Evolutionary conservation across 305 asterid species (phyloP).

Genomic region (Solanum aculeatissimum): DNA sequence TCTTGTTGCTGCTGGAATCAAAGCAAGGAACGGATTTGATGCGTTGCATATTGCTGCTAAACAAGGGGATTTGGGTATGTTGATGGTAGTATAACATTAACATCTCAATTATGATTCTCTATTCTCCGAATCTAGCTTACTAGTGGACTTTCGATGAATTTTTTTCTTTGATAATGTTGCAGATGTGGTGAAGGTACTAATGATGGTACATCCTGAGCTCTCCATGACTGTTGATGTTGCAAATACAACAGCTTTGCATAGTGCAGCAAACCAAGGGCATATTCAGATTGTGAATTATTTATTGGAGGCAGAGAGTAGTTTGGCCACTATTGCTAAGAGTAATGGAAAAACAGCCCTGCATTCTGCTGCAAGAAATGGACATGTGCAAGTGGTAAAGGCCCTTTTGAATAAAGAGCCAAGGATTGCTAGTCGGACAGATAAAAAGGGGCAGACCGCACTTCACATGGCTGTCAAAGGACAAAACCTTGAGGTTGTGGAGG

Average conservation of each 20-base stretch:
- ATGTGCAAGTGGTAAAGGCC: conserved; percentile 32
- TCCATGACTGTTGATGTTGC: conserved; percentile 75
- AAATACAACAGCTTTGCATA: conserved; percentile 79
- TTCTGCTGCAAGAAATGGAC: conserved; percentile 51
- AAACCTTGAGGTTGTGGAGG: conserved; percentile 42
- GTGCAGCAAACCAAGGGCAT: conserved; percentile 80
- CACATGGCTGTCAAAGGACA: conserved; percentile 61
- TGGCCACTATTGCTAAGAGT: conserved; percentile 54
- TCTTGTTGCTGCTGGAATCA: conserved; percentile 51
- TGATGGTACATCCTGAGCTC: conserved; percentile 77
- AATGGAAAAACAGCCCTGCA: conserved; percentile 46
- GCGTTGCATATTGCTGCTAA: conserved; percentile 85
- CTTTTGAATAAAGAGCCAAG: conserved; percentile 29
- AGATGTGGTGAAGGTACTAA: conserved; percentile 75
- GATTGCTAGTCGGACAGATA: conserved; percentile 27
- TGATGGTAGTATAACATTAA: not conserved
- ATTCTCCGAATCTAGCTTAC: not conserved
- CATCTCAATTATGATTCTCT: not conserved
- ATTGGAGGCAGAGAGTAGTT: conserved; percentile 47
- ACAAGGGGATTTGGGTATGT: conserved; percentile 65
- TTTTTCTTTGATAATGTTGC: not conserved
- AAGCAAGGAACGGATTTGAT: conserved; percentile 74
- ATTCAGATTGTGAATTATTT: conserved; percentile 57
- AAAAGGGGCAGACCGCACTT: conserved; percentile 58
- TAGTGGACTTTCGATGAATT: not conserved